These are phyloP conservation scores for Postia placenta DNA, from an alignment of 768 basidiomycete genomes.

Conservation along the genomic window DNA sequence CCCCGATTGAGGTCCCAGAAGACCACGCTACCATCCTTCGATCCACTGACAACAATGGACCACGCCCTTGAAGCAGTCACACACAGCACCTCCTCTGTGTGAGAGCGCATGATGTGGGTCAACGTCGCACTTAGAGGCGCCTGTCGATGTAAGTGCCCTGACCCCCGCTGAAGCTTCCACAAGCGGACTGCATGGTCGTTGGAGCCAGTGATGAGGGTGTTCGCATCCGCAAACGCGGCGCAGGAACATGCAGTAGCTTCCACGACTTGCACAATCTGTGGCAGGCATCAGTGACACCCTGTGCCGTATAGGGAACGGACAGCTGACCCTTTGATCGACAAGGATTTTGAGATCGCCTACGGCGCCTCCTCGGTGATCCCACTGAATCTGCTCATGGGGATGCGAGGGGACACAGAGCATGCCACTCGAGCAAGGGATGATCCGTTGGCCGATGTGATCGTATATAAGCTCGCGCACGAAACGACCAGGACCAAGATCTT, in stretches of 20 bases:
- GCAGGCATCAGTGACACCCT: not conserved
- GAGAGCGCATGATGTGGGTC: conserved; percentile 76
- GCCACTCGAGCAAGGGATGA: conserved; percentile 58
- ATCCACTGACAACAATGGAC: conserved; percentile 81
- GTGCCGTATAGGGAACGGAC: not conserved
- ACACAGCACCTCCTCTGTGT: conserved; percentile 60
- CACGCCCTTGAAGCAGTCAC: conserved; percentile 74
- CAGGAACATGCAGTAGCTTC: conserved; percentile 71
- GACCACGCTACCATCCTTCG: conserved; percentile 79
- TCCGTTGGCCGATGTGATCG: conserved; percentile 52
- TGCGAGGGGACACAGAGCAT: conserved; percentile 50
- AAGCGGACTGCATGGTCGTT: conserved; percentile 77
- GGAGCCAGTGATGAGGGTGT: conserved; percentile 73
- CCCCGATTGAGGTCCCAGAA: conserved; percentile 89
- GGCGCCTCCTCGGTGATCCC: conserved; percentile 37
- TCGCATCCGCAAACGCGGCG: conserved; percentile 71
- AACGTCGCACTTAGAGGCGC: conserved; percentile 33
- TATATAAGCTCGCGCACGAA: conserved; percentile 46
- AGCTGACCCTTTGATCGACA: conserved; percentile 53
- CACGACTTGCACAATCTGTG: conserved; percentile 65
- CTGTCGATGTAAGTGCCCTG: conserved; percentile 16
- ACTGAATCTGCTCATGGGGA: conserved; percentile 66
- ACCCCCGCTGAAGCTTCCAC: conserved; percentile 59
- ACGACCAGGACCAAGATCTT: conserved; percentile 44
- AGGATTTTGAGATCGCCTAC: conserved; percentile 54